Evolutionary conservation across 1,284 basidiomycete species (phyloP).

Genomic region (Leccinum pachyderme): DNA sequence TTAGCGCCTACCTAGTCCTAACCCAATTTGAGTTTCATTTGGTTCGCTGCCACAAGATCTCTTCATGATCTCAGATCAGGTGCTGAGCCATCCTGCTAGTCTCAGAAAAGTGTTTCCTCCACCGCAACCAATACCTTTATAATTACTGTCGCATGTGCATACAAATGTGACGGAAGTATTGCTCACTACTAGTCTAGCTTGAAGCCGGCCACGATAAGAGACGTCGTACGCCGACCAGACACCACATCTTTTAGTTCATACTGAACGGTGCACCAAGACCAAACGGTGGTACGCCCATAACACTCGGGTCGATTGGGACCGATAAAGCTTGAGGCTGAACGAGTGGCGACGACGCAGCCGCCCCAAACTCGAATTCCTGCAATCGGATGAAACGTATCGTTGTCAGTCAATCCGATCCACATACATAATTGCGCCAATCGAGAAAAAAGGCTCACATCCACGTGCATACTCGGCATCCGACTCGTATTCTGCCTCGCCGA

Average conservation of each 20-base stretch:
- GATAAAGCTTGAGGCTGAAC: conserved; percentile 24
- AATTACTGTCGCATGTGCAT: too few relatives aligned
- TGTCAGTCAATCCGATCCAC: conserved; percentile 1
- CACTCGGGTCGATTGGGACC: conserved; percentile 18
- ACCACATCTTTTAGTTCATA: conserved; percentile 17
- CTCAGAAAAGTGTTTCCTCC: too few relatives aligned
- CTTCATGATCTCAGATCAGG: too few relatives aligned
- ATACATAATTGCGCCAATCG: neutral
- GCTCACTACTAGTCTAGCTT: too few relatives aligned
- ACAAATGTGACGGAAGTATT: too few relatives aligned
- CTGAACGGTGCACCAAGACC: conserved; percentile 33
- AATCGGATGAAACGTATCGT: neutral
- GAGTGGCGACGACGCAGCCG: conserved; percentile 28
- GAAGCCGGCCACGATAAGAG: too few relatives aligned
- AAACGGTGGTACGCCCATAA: conserved; percentile 22
- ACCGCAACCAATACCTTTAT: too few relatives aligned
- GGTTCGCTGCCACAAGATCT: too few relatives aligned
- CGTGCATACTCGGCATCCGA: conserved; percentile 77
- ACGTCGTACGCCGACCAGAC: too few relatives aligned
- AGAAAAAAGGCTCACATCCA: conserved; percentile 49
- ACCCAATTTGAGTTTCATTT: too few relatives aligned
- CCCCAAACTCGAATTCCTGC: conserved; percentile 35
- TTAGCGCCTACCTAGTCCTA: too few relatives aligned
- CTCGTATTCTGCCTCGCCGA: conserved; percentile 75
- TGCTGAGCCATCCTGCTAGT: too few relatives aligned